phyloP scores from a whole-genome alignment of 306 rosid species.

The Aeschynomene evenia region DNA sequence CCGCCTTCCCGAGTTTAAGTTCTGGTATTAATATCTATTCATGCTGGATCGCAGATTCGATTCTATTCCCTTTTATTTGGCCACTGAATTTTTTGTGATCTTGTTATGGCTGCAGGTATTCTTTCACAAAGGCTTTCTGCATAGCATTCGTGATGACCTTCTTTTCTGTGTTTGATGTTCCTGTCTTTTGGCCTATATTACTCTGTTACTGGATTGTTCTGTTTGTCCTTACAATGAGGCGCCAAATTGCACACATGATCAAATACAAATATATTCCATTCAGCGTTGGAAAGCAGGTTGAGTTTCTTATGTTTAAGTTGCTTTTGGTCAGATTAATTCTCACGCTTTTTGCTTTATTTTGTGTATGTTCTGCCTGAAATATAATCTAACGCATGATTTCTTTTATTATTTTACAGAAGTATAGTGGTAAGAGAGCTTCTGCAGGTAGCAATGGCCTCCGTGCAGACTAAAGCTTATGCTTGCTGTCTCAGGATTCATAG shows the following conservation, averaged over 20 bases:
- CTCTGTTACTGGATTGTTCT: slow-evolving; percentile 90
- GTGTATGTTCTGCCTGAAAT: background rate
- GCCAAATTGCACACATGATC: slow-evolving; percentile 92
- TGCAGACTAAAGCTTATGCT: slow-evolving; percentile 47
- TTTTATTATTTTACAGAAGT: slow-evolving; percentile 41
- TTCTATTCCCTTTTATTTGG: background rate
- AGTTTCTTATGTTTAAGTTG: slow-evolving; percentile 1
- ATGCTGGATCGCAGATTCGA: too few species aligned
- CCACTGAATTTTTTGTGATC: background rate
- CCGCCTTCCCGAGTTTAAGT: slow-evolving; percentile 87
- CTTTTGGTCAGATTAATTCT: background rate
- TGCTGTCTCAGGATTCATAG: slow-evolving; percentile 17
- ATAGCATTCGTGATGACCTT: slow-evolving; percentile 83
- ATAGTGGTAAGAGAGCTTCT: slow-evolving; percentile 48
- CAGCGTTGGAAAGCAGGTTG: slow-evolving; percentile 86
- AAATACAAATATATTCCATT: slow-evolving; percentile 81
- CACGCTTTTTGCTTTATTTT: background rate
- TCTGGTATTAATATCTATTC: slow-evolving; percentile 67
- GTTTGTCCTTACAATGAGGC: slow-evolving; percentile 87
- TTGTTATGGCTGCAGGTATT: slow-evolving; percentile 57
- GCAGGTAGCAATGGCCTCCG: slow-evolving; percentile 44
- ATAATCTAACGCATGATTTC: background rate
- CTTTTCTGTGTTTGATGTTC: slow-evolving; percentile 88
- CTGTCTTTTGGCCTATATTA: slow-evolving; percentile 91
- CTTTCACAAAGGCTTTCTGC: slow-evolving; percentile 86